Evolutionary conservation across 495 filamentous ascomycete genomes (phyloP), one percentile per base, ranked within the genome.

Genomic region (Daldinia concentrica): DNA sequence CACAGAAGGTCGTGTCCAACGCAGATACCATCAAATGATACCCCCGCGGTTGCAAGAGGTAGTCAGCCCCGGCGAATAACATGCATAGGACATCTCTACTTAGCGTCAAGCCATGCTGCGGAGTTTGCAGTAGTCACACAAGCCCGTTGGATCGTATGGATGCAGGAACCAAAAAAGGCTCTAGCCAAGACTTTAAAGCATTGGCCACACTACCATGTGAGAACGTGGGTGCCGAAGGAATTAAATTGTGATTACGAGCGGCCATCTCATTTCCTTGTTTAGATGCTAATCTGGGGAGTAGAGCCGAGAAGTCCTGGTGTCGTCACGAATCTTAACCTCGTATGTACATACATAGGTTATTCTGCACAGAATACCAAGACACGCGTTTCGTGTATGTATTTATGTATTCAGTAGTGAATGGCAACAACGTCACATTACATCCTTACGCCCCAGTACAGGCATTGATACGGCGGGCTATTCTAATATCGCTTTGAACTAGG

Each of bases 241-340:
- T 73, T 62, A 66, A 69, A 54, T 69, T 66, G 45, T 69, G 66
- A 73, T 73, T 73, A 73, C 62, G 71, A 73, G 71, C 66, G 32
- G 59, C 71, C 41, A 69, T 27, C 27, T 34, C 32, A 17, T 68
- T 73, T 17, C 71, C 71, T 27, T 50, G 37, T 73, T 66, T 19
- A 66, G 71, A 59, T 63, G 22, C 71, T 58, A 73, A 69, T 69
- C 66, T 65, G 71, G 66, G 66, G 71, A 69, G 66, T 73, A 69
- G 41, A 73, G 62, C 71, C 71, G 66, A 73, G 62, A 69, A 60
- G 30, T 27, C 50, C 64, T 57, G 19, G 43, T 48, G 43, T 48
- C 43, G 43, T 48, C 43, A 48, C 43, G 17, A 48, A 48, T 22
- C 19, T 48, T 22, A 48, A 22, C 43, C 43, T 14, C 43, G 43